Evolutionary conservation across 306 rosid species (phyloP).

Genomic region (Nissolia schottii): DNA sequence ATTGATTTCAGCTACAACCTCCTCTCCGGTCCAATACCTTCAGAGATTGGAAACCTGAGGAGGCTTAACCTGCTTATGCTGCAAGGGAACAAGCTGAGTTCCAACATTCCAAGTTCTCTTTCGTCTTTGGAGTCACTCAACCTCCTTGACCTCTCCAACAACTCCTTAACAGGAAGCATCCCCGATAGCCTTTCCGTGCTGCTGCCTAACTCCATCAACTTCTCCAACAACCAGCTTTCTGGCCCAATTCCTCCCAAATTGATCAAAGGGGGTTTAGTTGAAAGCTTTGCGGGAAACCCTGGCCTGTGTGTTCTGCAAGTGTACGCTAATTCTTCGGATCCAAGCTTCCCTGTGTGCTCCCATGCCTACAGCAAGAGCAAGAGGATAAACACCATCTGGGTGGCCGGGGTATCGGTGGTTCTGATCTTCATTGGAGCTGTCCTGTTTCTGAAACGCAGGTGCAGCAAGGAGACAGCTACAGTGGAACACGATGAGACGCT

Average conservation of each 20-base stretch:
- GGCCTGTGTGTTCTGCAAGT: constrained; percentile 57
- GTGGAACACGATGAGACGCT: constrained; percentile 66
- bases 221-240: constrained; percentile 72
- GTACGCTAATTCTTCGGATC: constrained; percentile 44
- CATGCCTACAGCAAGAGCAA: constrained; percentile 32
- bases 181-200: constrained; percentile 74
- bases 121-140: constrained; percentile 65
- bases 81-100: constrained; percentile 73
- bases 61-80: constrained; percentile 68
- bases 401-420: constrained; percentile 52
- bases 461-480: constrained; percentile 43
- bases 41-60: constrained; percentile 65
- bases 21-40: constrained; percentile 75
- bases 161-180: constrained; percentile 70
- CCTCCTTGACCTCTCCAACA: constrained; percentile 90
- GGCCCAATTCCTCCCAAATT: constrained; percentile 81
- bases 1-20: constrained; percentile 82
- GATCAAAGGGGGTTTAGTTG: constrained; percentile 76
- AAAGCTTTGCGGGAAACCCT: constrained; percentile 87
- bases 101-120: constrained; percentile 71
- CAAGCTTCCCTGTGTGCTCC: constrained; percentile 54
- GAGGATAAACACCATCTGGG: constrained; percentile 71
- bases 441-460: constrained; percentile 58
- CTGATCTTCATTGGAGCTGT: constrained; percentile 59
- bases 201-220: constrained; percentile 81